Evolutionary conservation across 2,329 filamentous ascomycete genomes (phyloP).

Genomic region (Thielaviopsis populi): DNA sequence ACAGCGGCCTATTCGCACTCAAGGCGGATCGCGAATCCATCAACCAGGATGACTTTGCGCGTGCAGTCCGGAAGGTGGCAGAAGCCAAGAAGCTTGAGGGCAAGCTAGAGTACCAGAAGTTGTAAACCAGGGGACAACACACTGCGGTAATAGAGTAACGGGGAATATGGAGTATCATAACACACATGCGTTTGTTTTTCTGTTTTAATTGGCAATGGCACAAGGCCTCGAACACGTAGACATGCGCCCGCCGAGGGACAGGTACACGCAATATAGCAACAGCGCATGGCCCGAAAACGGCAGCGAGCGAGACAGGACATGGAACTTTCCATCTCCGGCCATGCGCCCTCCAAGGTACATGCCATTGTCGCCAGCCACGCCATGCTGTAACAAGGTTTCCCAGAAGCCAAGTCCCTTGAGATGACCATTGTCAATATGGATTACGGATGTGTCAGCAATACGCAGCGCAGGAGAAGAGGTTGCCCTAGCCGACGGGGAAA

Average conservation of each 20-base stretch:
- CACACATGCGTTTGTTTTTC: not conserved
- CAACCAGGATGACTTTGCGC: slow-evolving; percentile 98
- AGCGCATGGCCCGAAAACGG: not conserved
- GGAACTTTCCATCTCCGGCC: no score
- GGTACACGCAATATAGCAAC: not conserved
- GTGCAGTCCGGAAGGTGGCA: slow-evolving; percentile 91
- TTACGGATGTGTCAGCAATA: not conserved
- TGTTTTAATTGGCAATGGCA: no score
- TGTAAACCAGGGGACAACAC: slow-evolving; percentile 37
- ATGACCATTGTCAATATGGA: not conserved
- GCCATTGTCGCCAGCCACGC: not conserved
- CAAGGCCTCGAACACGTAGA: no score
- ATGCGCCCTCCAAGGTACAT: not conserved
- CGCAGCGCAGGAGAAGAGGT: not conserved
- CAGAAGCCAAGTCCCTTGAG: not conserved
- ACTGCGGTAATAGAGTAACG: not conserved
- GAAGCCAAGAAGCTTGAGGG: slow-evolving; percentile 98
- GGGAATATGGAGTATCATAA: not conserved
- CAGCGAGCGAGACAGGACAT: no score
- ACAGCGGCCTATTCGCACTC: slow-evolving; percentile 85
- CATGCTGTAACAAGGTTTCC: not conserved
- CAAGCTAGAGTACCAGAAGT: slow-evolving; percentile 93
- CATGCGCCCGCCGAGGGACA: not conserved
- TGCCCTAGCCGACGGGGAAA: not conserved
- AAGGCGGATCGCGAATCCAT: slow-evolving; percentile 94